phyloP scores from a whole-genome alignment of 768 basidiomycete genomes.

The Symmetrospora coprosmae region DNA sequence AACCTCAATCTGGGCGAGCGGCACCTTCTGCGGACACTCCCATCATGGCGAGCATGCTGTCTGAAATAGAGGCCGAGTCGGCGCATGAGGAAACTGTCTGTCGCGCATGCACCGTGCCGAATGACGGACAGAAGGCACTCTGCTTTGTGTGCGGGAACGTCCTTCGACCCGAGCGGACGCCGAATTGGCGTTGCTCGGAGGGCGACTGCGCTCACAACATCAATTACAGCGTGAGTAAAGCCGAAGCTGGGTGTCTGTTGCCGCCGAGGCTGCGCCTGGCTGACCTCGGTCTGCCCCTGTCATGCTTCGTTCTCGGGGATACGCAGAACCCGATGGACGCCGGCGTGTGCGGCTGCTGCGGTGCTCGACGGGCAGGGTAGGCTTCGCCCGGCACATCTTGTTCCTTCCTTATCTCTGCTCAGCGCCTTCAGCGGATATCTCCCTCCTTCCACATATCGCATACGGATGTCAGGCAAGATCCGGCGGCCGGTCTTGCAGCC shows the following conservation, averaged over 20 bases:
- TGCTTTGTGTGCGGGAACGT: slow-evolving; percentile 8
- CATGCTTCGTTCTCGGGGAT: background rate
- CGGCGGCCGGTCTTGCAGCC: no score
- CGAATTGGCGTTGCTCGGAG: slow-evolving; percentile 1
- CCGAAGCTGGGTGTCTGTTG: background rate
- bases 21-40: background rate
- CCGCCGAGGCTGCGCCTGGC: no score
- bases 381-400: no score
- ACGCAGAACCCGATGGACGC: slow-evolving; percentile 10
- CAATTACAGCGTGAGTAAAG: background rate
- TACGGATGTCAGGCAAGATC: no score
- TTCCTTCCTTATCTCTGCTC: no score
- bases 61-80: background rate
- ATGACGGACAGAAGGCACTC: background rate
- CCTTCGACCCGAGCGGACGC: background rate
- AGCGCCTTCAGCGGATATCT: no score
- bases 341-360: slow-evolving; percentile 10
- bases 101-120: background rate
- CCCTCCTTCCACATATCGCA: no score
- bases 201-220: background rate
- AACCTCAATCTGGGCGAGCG: background rate
- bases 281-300: background rate
- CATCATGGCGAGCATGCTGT: background rate
- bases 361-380: background rate
- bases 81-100: background rate